phyloP scores from a whole-genome alignment of 176 grass and related monocot species.

The Coix lacrymajobi region DNA sequence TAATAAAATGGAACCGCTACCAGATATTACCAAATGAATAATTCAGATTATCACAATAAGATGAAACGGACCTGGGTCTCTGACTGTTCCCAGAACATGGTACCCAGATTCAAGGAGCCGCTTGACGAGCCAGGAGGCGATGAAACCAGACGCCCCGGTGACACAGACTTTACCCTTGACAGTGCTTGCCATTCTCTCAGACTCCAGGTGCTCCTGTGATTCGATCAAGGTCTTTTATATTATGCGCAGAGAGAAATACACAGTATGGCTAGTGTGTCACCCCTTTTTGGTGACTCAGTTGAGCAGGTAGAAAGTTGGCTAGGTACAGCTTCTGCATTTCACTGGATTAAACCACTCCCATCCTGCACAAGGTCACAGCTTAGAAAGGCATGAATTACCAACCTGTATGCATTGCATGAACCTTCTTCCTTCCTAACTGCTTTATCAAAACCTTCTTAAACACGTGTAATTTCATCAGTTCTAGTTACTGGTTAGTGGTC shows the following conservation, averaged over 20 bases:
- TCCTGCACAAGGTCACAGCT: slow-evolving; percentile 2
- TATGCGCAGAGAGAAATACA: not conserved
- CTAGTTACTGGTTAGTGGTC: not conserved
- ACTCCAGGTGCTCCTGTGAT: slow-evolving; percentile 18
- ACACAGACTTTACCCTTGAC: slow-evolving; percentile 71
- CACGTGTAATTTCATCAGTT: not conserved
- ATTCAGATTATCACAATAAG: not conserved
- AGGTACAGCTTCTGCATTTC: slow-evolving; percentile 19
- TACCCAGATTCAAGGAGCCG: slow-evolving; percentile 72
- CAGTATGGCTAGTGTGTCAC: not conserved
- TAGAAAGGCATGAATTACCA: slow-evolving; percentile 9
- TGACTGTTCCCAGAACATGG: slow-evolving; percentile 75
- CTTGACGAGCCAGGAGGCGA: slow-evolving; percentile 88
- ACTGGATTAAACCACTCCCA: not conserved
- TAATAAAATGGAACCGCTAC: not conserved
- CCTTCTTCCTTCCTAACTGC: not conserved
- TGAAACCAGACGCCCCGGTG: slow-evolving; percentile 78
- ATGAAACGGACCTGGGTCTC: slow-evolving; percentile 58
- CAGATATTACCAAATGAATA: not conserved
- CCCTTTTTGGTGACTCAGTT: slow-evolving; percentile 29
- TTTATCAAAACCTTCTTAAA: not conserved
- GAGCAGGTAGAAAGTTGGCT: slow-evolving; percentile 21
- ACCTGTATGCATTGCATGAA: not conserved
- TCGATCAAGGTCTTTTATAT: not conserved
- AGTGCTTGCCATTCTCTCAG: slow-evolving; percentile 28